Evolutionary conservation across 257 asterid genomes (phyloP), one percentile per base, ranked within the genome.

Genomic region (Nicotiana benthamiana): DNA sequence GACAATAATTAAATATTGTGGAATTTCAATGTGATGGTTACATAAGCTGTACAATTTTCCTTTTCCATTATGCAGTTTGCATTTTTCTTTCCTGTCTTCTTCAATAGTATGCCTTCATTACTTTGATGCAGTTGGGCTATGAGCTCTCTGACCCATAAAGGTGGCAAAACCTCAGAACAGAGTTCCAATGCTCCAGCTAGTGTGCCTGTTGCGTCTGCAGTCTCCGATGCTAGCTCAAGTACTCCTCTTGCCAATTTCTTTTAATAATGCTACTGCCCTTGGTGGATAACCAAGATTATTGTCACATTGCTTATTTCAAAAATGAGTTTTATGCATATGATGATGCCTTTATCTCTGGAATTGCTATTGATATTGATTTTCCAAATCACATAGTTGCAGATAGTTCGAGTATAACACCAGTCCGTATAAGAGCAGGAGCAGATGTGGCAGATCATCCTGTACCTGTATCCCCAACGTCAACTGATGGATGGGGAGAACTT

Each of bases 401-500:
- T 51, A 85, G 81, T 80, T 84, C 88, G 65, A 86, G 67, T 88
- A 62, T 90, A 77, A 11, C 90, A 4, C 91, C 90, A 30, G 87
- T 87, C 52, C 89, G 85, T 46, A 87, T 84, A 61, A 88, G 85
- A 83, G 89, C 95, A 52, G 79, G 89, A 74, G 78, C 86, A 5
- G 90, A 89, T 87, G 75, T 89, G 46, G 70, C 85, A 63, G 92
- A 87, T 79, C 86, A 87, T 53, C 92, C 82, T 40, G 90, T 83
- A 57, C 93, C 97, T 30, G 85, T 79, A 13, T 91, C 98, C 80
- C 95, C 97, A 28, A 65, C 97, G 20, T 90, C 96, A 48, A 91
- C 92, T 43, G 97, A 96, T 87, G 98, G 95, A 83, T 94, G 99
- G 99, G 99, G 98, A 83, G 99, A 94, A 77, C 85, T 91, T 75